Conservation (phyloP, 495 filamentous ascomycete species). For the Hyaloscypha finlandica region DNA sequence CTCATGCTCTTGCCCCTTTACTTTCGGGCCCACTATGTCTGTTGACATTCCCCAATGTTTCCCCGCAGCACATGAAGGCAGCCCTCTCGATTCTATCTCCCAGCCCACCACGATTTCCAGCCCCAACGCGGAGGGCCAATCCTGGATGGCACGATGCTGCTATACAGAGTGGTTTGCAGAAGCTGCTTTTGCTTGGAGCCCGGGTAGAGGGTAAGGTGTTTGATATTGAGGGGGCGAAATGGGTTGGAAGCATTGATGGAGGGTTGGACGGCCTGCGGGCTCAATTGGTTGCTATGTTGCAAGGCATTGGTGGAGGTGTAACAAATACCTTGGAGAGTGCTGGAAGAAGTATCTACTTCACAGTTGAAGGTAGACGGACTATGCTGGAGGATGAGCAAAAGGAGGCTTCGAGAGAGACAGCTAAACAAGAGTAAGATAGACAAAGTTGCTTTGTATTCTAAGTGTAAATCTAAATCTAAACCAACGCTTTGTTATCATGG, state of each 20-base stretch:
- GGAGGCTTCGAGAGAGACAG: constrained; percentile 29
- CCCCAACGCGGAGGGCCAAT: constrained; percentile 70
- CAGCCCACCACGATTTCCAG: constrained; percentile 68
- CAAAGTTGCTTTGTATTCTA: constrained; percentile 29
- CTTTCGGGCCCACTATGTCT: constrained; percentile 78
- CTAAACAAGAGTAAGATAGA: constrained; percentile 8
- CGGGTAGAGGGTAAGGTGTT: constrained; percentile 80
- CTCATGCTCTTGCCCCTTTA: constrained; percentile 63
- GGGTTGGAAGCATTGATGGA: constrained; percentile 82
- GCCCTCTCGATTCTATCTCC: constrained; percentile 76
- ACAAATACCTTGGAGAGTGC: constrained; percentile 74
- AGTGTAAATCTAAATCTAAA: constrained; percentile 26
- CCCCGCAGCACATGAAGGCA: constrained; percentile 77
- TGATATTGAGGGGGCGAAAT: constrained; percentile 75
- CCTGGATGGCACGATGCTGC: constrained; percentile 77
- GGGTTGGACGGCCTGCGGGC: constrained; percentile 80
- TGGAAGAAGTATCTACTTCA: constrained; percentile 77
- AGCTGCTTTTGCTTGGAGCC: constrained; percentile 83
- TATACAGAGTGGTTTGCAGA: constrained; percentile 79
- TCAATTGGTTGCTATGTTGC: constrained; percentile 77
- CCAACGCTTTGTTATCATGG: constrained; percentile 14
- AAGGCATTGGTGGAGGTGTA: constrained; percentile 71
- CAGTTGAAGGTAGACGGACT: constrained; percentile 77
- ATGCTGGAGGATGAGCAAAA: constrained; percentile 73
- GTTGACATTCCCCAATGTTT: constrained; percentile 79